These are phyloP conservation scores for Annulohypoxylon truncatum DNA, from an alignment of 2,329 filamentous ascomycete genomes.

Conservation along the genomic window DNA sequence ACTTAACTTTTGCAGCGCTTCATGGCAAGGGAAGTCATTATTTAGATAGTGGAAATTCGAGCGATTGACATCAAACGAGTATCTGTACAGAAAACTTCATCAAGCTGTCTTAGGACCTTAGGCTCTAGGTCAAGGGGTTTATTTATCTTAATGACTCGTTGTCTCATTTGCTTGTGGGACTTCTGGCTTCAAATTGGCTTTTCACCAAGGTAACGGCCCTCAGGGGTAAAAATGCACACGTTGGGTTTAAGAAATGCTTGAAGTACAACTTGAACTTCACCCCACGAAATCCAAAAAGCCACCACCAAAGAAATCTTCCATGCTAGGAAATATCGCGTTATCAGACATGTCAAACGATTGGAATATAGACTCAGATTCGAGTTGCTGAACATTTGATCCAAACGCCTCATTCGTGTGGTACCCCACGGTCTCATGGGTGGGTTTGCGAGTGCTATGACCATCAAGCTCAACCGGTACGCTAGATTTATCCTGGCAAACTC, in stretches of 20 bases:
- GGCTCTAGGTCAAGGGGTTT: neutral
- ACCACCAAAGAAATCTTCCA: conserved; percentile 52
- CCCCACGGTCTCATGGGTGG: neutral
- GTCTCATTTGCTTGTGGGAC: neutral
- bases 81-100: too few species aligned
- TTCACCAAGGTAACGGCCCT: neutral
- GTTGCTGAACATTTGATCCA: conserved; percentile 17
- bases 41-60: neutral
- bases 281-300: conserved; percentile 49
- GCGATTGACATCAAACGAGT: neutral
- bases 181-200: neutral
- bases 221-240: neutral
- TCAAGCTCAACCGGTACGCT: neutral
- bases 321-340: conserved; percentile 48
- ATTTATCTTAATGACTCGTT: neutral
- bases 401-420: conserved; percentile 23
- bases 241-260: too few species aligned
- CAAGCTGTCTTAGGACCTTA: too few species aligned
- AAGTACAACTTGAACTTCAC: conserved; percentile 13
- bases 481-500: neutral
- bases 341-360: conserved; percentile 41
- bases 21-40: neutral
- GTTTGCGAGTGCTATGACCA: neutral
- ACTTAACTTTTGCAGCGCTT: neutral
- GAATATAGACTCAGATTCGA: conserved; percentile 29